Evolutionary conservation across 2,329 filamentous ascomycete species (phyloP).

Genomic region (Rutstroemia sp.): DNA sequence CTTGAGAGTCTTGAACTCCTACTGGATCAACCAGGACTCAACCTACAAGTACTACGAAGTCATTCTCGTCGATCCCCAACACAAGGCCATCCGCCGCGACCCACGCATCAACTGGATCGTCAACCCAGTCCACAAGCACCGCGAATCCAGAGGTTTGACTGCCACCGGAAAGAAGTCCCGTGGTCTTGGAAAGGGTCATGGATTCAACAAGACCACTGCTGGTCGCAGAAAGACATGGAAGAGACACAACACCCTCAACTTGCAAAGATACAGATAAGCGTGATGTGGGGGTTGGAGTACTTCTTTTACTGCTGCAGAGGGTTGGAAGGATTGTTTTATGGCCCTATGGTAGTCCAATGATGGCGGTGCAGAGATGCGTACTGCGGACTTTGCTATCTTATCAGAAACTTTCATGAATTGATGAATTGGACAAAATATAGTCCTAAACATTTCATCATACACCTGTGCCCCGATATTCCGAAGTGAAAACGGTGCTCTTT

Average conservation of each 20-base stretch:
- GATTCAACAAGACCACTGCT: constrained; percentile 96
- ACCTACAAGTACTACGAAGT: constrained; percentile 99
- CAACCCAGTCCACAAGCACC: constrained; percentile 99
- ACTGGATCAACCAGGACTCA: constrained; percentile 99
- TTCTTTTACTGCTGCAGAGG: constrained; percentile 18
- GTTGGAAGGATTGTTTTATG: constrained; percentile 20
- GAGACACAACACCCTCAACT: constrained; percentile 97
- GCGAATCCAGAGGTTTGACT: constrained; percentile 94
- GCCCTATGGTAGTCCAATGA: constrained; percentile 7
- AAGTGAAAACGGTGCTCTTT: neutral
- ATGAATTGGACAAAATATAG: constrained; percentile 12
- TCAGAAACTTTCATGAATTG: constrained; percentile 12
- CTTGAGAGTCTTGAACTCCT: constrained; percentile 98
- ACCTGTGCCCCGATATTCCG: neutral
- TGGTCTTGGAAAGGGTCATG: constrained; percentile 98
- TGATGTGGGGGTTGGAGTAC: constrained; percentile 22
- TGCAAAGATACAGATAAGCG: constrained; percentile 90
- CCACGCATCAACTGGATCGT: constrained; percentile 99
- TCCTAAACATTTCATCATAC: neutral
- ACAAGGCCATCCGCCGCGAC: constrained; percentile 99
- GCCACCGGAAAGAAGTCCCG: constrained; percentile 99
- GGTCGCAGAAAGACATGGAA: constrained; percentile 99
- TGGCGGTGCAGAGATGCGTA: constrained; percentile 19
- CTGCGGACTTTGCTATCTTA: constrained; percentile 15
- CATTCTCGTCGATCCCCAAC: constrained; percentile 98